phyloP scores from a whole-genome alignment of 495 filamentous ascomycete species.

The Xylona heveae region DNA sequence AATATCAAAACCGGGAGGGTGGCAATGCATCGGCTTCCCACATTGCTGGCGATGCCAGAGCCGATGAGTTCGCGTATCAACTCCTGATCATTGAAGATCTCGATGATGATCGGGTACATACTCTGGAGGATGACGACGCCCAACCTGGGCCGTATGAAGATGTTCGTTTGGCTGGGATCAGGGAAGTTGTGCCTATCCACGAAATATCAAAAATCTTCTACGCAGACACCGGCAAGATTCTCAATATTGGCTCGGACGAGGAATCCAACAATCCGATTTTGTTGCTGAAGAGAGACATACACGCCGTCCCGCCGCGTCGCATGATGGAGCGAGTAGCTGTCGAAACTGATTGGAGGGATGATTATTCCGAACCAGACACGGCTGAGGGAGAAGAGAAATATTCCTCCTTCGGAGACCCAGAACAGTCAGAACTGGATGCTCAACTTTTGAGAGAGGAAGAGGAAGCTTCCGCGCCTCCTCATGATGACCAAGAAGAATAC shows the following conservation, averaged over 20 bases:
- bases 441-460: slow-evolving; percentile 32
- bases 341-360: slow-evolving; percentile 1
- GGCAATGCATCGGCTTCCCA: slow-evolving; percentile 6
- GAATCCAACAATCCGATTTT: slow-evolving; percentile 74
- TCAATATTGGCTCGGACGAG: slow-evolving; percentile 65
- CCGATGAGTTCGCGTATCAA: slow-evolving; percentile 71
- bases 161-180: slow-evolving; percentile 50
- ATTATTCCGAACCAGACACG: slow-evolving; percentile 12
- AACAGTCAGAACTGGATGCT: slow-evolving; percentile 41
- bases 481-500: slow-evolving; percentile 8
- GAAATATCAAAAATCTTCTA: slow-evolving; percentile 95
- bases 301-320: slow-evolving; percentile 46
- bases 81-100: slow-evolving; percentile 80
- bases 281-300: slow-evolving; percentile 64
- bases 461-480: background rate
- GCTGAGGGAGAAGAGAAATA: slow-evolving; percentile 14
- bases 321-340: slow-evolving; percentile 32
- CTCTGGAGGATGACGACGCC: slow-evolving; percentile 41
- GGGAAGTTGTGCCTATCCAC: slow-evolving; percentile 70
- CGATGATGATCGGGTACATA: slow-evolving; percentile 77
- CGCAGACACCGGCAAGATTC: slow-evolving; percentile 81
- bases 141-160: slow-evolving; percentile 48
- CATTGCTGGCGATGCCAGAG: slow-evolving; percentile 26
- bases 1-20: background rate
- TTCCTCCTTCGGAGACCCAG: background rate